Base-by-base conservation (phyloP, 2,329 filamentous ascomycete genomes). In the Fusarium kyushuense region DNA sequence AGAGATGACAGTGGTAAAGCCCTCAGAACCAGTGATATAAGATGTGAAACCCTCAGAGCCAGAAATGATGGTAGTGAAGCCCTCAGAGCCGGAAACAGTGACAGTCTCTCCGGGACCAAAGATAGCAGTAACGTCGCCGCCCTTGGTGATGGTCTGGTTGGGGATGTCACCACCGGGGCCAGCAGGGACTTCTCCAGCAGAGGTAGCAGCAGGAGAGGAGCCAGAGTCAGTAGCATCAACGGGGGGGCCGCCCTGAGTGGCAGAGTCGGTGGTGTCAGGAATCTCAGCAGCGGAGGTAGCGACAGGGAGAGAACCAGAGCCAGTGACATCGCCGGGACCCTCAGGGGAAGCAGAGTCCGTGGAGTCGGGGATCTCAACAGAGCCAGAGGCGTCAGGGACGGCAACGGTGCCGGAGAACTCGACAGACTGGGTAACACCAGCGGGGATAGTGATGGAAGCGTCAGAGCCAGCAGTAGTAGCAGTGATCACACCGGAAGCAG, bases 401-500 rank as follows among this genome's bases (percentile, higher is more conserved):
- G 21, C 32, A 13, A 54, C 36, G 6, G 60, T 59, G 12, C 54
- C 63, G 29, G 63, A 55, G 41, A 62, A 54, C 14, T 47, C 60
- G 11, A 53, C 48, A 16, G 61, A 65, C 17, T 45, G 42, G 8
- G 63, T 57, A 9, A 57, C 57, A 21, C 43, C 64, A 33, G 63
- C 58, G 8, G 64, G 63, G 3, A 67, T 17, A 11, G 63, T 51
- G 27, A 67, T 17, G 14, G 49, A 42, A 35, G 40, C 48, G 3
- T 43, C 58, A 14, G 25, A 12, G n/a, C 58, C 63, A 45, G 40
- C 38, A 23, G 56, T 52, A 25, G 62, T 53, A 32, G 58, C 64
- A 51, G 63, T 67, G 57, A 63, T 58, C 8, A 33, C 13, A n/a
- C 64, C 64, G 3, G 63, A 67, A 38, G 58, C 58, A 30, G 64